Evolutionary conservation across 805 yeast genomes (phyloP), one percentile per base, ranked within the genome.

Genomic region (Kuraishia floccosa): DNA sequence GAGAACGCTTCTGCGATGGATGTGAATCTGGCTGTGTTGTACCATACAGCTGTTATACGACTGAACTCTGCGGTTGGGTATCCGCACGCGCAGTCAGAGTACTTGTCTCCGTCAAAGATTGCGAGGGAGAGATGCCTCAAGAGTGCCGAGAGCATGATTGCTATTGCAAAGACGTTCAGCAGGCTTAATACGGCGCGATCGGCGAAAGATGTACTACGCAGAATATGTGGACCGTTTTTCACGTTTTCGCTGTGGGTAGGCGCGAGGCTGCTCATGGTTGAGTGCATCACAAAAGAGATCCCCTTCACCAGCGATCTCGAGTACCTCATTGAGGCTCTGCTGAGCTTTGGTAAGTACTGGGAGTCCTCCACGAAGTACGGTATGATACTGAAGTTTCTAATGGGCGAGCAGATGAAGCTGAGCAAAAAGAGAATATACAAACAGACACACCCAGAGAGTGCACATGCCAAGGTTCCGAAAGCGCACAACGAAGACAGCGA

Each of bases 221-320:
- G 20, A 10, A 17, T 22, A 10, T 23, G 49, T 16, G 58, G 60
- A 2, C 59, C 58, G 5, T 46, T 43, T 24, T 54, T 49, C 32
- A 50, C 56, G 1, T 50, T 54, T 26, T 45, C 36, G 27, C 41
- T 52, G 11, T 55, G 59, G 59, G 48, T 54, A 14, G 45, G 46
- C 33, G 43, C 55, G 1, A 37, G 59, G 33, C 43, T 55, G n/a
- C 26, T 54, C 21, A 46, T 55, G 24, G 56, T 50, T 11, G 49
- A 52, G 32, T 42, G 33, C 23, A 41, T 43, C 9, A 35, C 38
- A 19, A 36, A 34, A 17, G 38, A 41, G 14, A 36, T 20, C 16
- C 30, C 30, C 16, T 24, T 30, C 17, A 34, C 36, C 3, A 24
- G 28, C 6, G 34, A 33, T 17, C 18, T 30, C 12, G 36, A 33